Evolutionary conservation across 495 filamentous ascomycete genomes (phyloP).

Genomic region (Aspergillus panamensis): DNA sequence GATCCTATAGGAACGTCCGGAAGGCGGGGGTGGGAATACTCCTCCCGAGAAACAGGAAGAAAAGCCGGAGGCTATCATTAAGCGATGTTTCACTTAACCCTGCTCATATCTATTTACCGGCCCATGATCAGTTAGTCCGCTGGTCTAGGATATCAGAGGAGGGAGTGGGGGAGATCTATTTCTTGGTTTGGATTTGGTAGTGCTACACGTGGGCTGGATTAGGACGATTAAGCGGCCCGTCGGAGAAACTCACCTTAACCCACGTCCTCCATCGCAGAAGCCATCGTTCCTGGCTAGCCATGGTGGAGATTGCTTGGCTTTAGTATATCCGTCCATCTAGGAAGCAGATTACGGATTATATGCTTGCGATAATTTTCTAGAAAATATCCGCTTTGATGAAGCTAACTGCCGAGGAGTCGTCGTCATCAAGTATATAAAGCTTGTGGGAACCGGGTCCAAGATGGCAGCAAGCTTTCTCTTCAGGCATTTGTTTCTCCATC

Average conservation of each 20-base stretch:
- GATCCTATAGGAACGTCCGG: no score
- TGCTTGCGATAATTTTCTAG: not conserved
- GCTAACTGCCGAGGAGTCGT: not conserved
- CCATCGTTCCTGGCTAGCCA: not conserved
- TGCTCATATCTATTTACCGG: no score
- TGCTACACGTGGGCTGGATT: not conserved
- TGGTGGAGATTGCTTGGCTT: not conserved
- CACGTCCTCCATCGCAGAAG: conserved; percentile 16
- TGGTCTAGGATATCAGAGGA: no score
- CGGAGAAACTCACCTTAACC: conserved; percentile 29
- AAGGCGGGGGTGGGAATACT: no score
- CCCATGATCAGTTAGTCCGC: no score
- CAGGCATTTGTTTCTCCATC: not conserved
- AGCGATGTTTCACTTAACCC: no score
- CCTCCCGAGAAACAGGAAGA: no score
- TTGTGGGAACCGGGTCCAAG: not conserved
- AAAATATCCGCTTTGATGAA: not conserved
- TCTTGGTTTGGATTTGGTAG: not conserved
- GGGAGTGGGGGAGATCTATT: no score
- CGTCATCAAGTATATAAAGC: not conserved
- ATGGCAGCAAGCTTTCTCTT: not conserved
- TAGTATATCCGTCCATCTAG: not conserved
- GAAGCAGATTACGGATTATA: not conserved
- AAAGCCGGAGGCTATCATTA: no score
- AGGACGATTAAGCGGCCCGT: conserved; percentile 7